Evolutionary conservation across 176 grass and related monocot genomes (phyloP).

Genomic region (Elaeis guineensis): DNA sequence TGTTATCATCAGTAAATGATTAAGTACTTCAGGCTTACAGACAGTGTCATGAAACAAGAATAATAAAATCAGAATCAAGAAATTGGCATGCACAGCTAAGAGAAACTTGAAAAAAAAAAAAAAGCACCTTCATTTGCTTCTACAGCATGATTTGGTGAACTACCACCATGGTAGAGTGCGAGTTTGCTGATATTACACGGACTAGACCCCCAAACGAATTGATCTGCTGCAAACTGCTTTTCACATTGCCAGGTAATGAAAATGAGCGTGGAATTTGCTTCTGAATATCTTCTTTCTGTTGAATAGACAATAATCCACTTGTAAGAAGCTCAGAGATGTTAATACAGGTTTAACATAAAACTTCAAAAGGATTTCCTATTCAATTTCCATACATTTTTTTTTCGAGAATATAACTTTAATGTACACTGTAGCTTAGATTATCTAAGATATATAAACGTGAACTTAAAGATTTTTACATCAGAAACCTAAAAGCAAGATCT

Average conservation of each 20-base stretch:
- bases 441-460: too few species aligned
- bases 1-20: too few species aligned
- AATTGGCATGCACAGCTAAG: background rate
- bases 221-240: conserved; percentile 64
- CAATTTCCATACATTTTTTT: too few species aligned
- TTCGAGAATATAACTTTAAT: too few species aligned
- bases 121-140: conserved; percentile 49
- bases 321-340: too few species aligned
- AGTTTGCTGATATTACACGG: conserved; percentile 75
- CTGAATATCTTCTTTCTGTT: conserved; percentile 46
- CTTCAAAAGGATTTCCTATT: too few species aligned
- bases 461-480: too few species aligned
- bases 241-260: conserved; percentile 83
- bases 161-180: conserved; percentile 34
- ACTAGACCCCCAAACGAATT: conserved; percentile 65
- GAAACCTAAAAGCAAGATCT: too few species aligned
- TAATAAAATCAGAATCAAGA: background rate
- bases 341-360: too few species aligned
- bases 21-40: too few species aligned
- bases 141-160: conserved; percentile 30
- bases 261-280: conserved; percentile 75
- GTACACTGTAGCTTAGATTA: too few species aligned
- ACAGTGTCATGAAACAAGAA: too few species aligned
- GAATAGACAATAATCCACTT: background rate
- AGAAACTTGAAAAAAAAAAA: background rate